These are phyloP conservation scores for Aureobasidium lini DNA, from an alignment of 2,329 filamentous ascomycete species.

Conservation along the genomic window DNA sequence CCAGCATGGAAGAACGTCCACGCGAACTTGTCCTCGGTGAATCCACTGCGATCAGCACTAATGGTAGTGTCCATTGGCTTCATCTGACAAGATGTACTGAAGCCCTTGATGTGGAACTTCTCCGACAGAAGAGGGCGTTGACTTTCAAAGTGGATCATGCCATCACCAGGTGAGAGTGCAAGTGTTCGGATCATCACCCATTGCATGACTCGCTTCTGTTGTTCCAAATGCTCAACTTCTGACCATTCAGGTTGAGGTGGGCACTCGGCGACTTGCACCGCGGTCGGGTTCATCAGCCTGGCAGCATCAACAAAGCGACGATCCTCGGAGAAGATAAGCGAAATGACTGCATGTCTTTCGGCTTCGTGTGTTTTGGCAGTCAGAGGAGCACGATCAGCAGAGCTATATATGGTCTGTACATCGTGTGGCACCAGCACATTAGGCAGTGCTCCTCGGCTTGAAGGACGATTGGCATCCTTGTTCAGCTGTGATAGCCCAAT, in stretches of 20 bases:
- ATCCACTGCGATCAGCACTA: slow-evolving; percentile 78
- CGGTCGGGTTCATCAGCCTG: slow-evolving; percentile 75
- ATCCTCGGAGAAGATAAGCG: slow-evolving; percentile 84
- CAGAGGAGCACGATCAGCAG: slow-evolving; percentile 2
- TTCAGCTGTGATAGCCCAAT: slow-evolving; percentile 48
- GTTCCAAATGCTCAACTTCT: slow-evolving; percentile 81
- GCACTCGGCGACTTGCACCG: slow-evolving; percentile 70
- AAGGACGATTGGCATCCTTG: background rate
- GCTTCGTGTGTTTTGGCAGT: slow-evolving; percentile 76
- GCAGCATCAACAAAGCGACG: slow-evolving; percentile 81
- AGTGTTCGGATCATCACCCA: slow-evolving; percentile 80
- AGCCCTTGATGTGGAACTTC: slow-evolving; percentile 80
- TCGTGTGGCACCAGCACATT: background rate
- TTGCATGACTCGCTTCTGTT: slow-evolving; percentile 83
- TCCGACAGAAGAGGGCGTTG: slow-evolving; percentile 86
- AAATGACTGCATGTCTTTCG: slow-evolving; percentile 69
- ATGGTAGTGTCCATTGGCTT: slow-evolving; percentile 88
- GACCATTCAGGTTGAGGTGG: slow-evolving; percentile 68
- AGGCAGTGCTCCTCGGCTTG: background rate
- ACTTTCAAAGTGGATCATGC: slow-evolving; percentile 79
- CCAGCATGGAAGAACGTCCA: slow-evolving; percentile 99
- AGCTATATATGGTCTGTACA: slow-evolving; percentile 14
- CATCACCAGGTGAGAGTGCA: slow-evolving; percentile 79
- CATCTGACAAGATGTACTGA: slow-evolving; percentile 86
- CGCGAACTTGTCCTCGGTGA: slow-evolving; percentile 92